Base-by-base conservation (phyloP, 768 basidiomycete species). In the Pseudohyphozyma bogoriensis region DNA sequence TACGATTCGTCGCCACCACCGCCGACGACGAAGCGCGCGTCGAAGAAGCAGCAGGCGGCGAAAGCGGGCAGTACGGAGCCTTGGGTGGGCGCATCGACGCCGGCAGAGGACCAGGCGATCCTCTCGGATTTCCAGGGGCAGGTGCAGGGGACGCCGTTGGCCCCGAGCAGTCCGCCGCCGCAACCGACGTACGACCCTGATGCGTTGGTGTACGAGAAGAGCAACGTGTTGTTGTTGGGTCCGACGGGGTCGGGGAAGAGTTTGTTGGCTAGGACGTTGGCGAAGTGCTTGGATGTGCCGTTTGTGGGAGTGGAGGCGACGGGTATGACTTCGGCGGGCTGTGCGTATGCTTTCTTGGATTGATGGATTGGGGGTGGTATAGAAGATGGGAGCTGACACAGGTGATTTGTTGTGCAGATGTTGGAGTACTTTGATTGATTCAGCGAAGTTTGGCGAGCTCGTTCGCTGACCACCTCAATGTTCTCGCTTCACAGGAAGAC, bases 251-350 rank as follows among this genome's bases (percentile, higher is more conserved):
- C 45, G 1, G 58, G 63, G 26, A 60, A 65, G 37, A 64, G 91
- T 0, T 75, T 93, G 36, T 76, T 97, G 26, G 89, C 86, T n/a
- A 81, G 82, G 68, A 96, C 91, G 12, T 78, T 97, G n/a, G 92
- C 92, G 16, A 82, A 81, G 69, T 83, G 91, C 8, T 77, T 97
- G 10, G 86, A 95, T 71, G 90, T 96, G 0, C 93, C 93, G 1
- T 97, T 95, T 73, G 92, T 91, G 22, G 81, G 86, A 62, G 87
- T 83, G 69, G 92, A 96, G 69, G 93, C 92, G 26, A 96, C 92
- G 24, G 82, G 89, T 5, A 89, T 95, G 69, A 97, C 93, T 15
- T 88, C 90, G 77, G 74, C 75, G 12, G 76, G 76, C 0, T 69
- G 50, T 51, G 50, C 9, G 60, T 56, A 13, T 31, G 3, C 1